These are phyloP conservation scores for Metarhizium guizhouense DNA, from an alignment of 2,329 filamentous ascomycete genomes.

Conservation along the genomic window DNA sequence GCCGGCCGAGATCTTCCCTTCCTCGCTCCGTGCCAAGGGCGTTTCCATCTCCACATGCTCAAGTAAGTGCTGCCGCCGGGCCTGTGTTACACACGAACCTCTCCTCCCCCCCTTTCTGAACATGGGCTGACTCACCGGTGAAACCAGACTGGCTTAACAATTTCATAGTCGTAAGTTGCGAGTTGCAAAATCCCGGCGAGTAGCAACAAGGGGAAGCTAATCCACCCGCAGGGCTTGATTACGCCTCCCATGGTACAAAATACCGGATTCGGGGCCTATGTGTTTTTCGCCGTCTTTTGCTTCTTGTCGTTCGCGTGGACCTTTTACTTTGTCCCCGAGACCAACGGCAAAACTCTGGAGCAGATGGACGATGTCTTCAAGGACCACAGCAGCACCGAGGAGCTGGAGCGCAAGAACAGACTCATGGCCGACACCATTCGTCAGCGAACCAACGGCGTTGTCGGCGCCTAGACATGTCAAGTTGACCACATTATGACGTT, in stretches of 20 bases:
- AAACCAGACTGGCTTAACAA: constrained; percentile 47
- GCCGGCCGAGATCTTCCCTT: constrained; percentile 52
- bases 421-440: constrained; percentile 5
- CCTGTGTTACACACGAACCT: background rate
- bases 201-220: constrained; percentile 8
- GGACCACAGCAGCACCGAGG: constrained; percentile 14
- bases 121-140: background rate
- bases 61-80: constrained; percentile 18
- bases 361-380: constrained; percentile 38
- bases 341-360: constrained; percentile 43
- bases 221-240: constrained; percentile 31
- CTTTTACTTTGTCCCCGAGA: constrained; percentile 48
- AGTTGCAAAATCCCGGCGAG: constrained; percentile 15
- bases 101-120: background rate
- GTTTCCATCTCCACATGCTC: constrained; percentile 49
- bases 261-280: constrained; percentile 39
- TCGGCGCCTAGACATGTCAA: background rate
- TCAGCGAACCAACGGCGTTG: background rate
- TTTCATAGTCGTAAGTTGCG: constrained; percentile 42
- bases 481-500: too few relatives aligned
- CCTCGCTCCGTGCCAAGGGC: constrained; percentile 52
- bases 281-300: constrained; percentile 52
- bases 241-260: constrained; percentile 51
- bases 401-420: constrained; percentile 7
- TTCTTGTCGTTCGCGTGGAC: constrained; percentile 45